A percentile compares a stretch with the other conserved stretches of the same genome.
phyloP scores from a whole-genome alignment of 176 grass and related monocot species.

The Ampelocalamus luodianensis region DNA sequence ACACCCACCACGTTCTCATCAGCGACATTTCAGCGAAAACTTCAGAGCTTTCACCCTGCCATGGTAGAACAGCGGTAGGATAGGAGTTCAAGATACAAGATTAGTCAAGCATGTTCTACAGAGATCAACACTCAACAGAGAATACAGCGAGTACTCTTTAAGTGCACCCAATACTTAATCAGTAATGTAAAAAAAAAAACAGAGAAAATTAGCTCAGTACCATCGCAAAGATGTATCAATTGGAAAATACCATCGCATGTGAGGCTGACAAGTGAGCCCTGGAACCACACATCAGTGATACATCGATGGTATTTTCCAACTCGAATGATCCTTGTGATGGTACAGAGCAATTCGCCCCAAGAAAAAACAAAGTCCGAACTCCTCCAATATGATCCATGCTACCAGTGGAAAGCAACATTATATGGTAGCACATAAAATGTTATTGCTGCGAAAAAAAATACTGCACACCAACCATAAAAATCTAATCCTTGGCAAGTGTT shows the following conservation, averaged over 20 bases:
- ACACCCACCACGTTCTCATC: background rate
- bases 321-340: no score
- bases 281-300: no score
- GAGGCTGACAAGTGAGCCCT: no score
- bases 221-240: no score
- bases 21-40: background rate
- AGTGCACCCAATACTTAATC: background rate
- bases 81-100: background rate
- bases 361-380: no score
- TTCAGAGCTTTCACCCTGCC: constrained; percentile 23
- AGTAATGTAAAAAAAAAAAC: background rate
- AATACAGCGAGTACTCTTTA: background rate
- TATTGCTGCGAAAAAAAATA: background rate
- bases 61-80: background rate
- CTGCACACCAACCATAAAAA: background rate
- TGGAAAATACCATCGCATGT: no score
- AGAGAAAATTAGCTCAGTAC: no score
- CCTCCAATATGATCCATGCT: background rate
- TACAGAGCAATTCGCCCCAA: no score
- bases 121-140: background rate
- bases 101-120: background rate
- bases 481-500: background rate
- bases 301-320: no score
- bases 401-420: background rate
- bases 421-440: background rate